Conservation (phyloP, 306 rosid species). For the Hippophae rhamnoides region DNA sequence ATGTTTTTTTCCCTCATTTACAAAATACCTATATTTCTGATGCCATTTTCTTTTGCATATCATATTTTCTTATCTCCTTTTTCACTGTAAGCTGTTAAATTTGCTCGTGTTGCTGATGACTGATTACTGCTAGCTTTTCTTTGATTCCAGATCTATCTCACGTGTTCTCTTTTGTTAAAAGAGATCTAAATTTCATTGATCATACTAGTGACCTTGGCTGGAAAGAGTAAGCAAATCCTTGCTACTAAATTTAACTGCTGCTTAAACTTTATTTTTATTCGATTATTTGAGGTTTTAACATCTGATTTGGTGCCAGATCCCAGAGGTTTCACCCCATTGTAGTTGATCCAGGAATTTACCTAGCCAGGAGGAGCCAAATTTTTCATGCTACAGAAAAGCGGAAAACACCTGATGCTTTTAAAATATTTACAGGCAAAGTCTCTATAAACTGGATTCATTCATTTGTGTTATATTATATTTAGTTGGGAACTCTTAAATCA, state of each 20-base stretch:
- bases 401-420: slow-evolving; percentile 69
- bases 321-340: slow-evolving; percentile 75
- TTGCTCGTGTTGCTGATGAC: too few relatives aligned
- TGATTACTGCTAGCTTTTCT: slow-evolving; percentile 13
- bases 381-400: slow-evolving; percentile 88
- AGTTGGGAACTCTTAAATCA: slow-evolving; percentile 13
- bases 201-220: slow-evolving; percentile 93
- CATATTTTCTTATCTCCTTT: neutral
- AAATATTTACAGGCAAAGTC: slow-evolving; percentile 76
- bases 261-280: slow-evolving; percentile 8
- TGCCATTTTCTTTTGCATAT: slow-evolving; percentile 6
- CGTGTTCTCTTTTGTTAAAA: slow-evolving; percentile 65
- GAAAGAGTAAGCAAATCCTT: slow-evolving; percentile 68
- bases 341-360: slow-evolving; percentile 74
- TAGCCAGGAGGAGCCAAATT: slow-evolving; percentile 86
- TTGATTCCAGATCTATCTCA: slow-evolving; percentile 69
- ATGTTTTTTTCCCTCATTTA: neutral
- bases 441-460: slow-evolving; percentile 5
- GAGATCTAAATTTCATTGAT: slow-evolving; percentile 82
- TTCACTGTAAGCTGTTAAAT: too few relatives aligned
- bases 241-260: slow-evolving; percentile 10
- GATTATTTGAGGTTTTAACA: slow-evolving; percentile 7
- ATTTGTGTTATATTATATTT: neutral
- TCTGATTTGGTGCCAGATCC: slow-evolving; percentile 30
- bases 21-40: neutral